Evolutionary conservation across 345 rosid genomes (phyloP).

Genomic region (Linum trigynum): DNA sequence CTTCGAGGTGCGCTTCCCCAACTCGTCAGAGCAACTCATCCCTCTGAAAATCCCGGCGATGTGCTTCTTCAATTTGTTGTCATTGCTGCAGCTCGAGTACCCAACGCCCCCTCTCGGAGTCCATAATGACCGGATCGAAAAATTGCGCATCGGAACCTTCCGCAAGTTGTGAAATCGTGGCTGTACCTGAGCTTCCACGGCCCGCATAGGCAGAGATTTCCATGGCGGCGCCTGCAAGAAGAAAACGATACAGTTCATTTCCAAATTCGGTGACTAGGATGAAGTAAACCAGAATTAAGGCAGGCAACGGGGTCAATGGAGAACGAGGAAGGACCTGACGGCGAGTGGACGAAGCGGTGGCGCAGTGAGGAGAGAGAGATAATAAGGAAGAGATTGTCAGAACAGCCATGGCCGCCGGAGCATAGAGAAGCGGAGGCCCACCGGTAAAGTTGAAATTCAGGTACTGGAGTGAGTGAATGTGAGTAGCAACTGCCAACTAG

Average conservation of each 20-base stretch:
- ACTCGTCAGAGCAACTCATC: constrained; percentile 22
- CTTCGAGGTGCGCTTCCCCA: constrained; percentile 34
- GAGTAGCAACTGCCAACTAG: neutral
- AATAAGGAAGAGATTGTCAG: constrained; percentile 33
- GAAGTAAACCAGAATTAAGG: neutral
- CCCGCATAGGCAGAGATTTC: constrained; percentile 21
- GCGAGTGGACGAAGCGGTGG: constrained; percentile 11
- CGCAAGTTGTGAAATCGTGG: constrained; percentile 12
- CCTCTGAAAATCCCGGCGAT: constrained; percentile 12
- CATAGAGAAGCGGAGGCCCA: neutral
- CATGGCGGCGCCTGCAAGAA: constrained; percentile 31
- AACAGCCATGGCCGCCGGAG: constrained; percentile 40
- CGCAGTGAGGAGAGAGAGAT: constrained; percentile 20
- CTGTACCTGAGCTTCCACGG: constrained; percentile 22
- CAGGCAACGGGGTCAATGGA: neutral
- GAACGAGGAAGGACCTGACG: constrained; percentile 27
- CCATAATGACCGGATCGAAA: constrained; percentile 5
- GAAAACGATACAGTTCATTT: constrained; percentile 2
- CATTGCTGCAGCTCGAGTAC: constrained; percentile 16
- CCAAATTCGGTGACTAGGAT: neutral
- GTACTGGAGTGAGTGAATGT: too few relatives aligned
- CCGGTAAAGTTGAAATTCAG: too few relatives aligned
- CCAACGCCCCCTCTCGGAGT: constrained; percentile 9
- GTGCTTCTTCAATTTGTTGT: constrained; percentile 19
- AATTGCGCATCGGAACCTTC: constrained; percentile 5